A percentile compares a stretch with the other conserved stretches of the same genome.
These are phyloP conservation scores for Myxozyma nipponensis DNA, from an alignment of 805 yeast species.

Conservation along the genomic window DNA sequence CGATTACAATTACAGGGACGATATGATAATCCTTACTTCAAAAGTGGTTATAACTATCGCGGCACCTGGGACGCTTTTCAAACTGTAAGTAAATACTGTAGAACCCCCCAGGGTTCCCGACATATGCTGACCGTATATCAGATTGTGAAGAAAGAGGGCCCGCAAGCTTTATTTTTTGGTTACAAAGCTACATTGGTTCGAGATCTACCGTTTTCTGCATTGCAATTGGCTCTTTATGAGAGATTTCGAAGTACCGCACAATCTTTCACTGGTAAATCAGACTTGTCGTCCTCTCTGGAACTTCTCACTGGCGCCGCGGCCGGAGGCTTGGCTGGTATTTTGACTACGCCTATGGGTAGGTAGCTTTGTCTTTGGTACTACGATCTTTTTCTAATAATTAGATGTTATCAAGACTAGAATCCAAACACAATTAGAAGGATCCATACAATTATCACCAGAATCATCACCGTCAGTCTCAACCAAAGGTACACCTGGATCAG, in stretches of 20 bases:
- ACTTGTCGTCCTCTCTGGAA: conserved; percentile 50
- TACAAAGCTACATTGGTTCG: conserved; percentile 90
- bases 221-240: conserved; percentile 86
- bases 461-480: neutral
- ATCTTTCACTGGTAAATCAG: conserved; percentile 31
- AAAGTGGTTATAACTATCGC: conserved; percentile 80
- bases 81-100: conserved; percentile 35
- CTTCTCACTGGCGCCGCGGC: conserved; percentile 90
- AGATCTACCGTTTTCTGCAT: conserved; percentile 92
- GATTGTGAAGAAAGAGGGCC: conserved; percentile 68
- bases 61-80: conserved; percentile 67
- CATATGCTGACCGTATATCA: neutral
- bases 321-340: conserved; percentile 84
- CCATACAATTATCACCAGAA: neutral
- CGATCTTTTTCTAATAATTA: conserved; percentile 1
- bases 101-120: neutral
- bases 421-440: conserved; percentile 66
- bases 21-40: conserved; percentile 70
- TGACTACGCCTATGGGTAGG: conserved; percentile 77
- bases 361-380: neutral
- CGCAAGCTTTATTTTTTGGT: conserved; percentile 74
- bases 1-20: conserved; percentile 90
- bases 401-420: conserved; percentile 85
- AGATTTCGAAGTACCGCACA: conserved; percentile 39
- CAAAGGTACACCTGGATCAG: neutral